Base-by-base conservation (phyloP, 352 stramenopile species). In the Globisporangium nagaii region DNA sequence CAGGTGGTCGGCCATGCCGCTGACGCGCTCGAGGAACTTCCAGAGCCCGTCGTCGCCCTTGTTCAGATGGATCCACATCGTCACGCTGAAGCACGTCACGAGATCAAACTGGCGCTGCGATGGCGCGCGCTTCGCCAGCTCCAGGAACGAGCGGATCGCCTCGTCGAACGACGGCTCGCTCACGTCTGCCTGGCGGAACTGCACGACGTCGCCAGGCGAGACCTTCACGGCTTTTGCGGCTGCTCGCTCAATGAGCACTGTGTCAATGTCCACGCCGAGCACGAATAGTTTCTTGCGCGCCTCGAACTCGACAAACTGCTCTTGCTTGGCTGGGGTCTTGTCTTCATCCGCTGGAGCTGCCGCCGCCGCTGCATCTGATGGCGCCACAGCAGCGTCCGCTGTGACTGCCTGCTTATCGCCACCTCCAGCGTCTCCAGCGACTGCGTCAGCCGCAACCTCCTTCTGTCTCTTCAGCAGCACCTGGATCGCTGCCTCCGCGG, bases 21-120 rank as follows among this genome's bases (percentile, higher is more conserved):
- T 75, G 6, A 94, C 59, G 7, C 59, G 65, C 32, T 88, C 75
- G 12, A 94, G 62, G 56, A 90, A 90, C 31, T 68, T 71, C 69
- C 75, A 85, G 8, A 94, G 64, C 1, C 84, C 84, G 25, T 90
- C 79, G 57, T 94, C 84, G 53, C 84, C 81, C 53, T 94, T 75
- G 53, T 94, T 91, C 25, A 94, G 51, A 51, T 94, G 84, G 53
- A 94, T 92, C 84, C 84, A 94, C 84, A 94, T 94, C 10, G 82
- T 91, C 43, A 94, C 75, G 39, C 84, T 92, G 44, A 92, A 94
- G 57, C 78, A 84, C 53, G 81, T 89, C 39, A 92, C 61, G 2
- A 94, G 62, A 52, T 86, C 67, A 49, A 91, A 92, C 44, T 68
- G 73, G n/a, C 62, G 58, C 43, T 73, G 51, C 4, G 49, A 41